phyloP scores from a whole-genome alignment of 345 rosid species.

The Trapa incisa region DNA sequence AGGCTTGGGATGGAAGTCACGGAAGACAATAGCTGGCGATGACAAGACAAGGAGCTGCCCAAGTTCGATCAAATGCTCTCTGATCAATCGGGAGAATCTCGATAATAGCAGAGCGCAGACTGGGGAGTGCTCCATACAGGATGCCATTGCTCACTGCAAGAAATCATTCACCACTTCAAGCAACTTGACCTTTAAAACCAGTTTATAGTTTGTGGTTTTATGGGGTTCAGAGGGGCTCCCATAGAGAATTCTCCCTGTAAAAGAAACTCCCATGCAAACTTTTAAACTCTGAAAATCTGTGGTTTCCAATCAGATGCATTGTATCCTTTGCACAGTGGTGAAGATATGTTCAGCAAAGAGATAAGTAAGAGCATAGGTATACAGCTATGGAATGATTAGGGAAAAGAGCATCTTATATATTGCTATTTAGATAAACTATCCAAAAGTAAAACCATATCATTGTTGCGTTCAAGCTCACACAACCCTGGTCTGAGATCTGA shows the following conservation, averaged over 20 bases:
- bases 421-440: not conserved
- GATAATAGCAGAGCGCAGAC: not conserved
- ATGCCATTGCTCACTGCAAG: slow-evolving; percentile 36
- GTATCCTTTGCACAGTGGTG: too few species aligned
- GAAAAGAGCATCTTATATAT: not conserved
- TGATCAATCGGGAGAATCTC: slow-evolving; percentile 10
- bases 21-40: not conserved
- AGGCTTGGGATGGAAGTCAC: not conserved
- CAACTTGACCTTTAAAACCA: slow-evolving; percentile 2
- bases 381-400: not conserved
- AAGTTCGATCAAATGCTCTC: slow-evolving; percentile 12
- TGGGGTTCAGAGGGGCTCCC: too few species aligned
- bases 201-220: not conserved
- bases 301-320: too few species aligned
- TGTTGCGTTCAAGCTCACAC: not conserved
- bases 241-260: too few species aligned
- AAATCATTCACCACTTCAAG: slow-evolving; percentile 15
- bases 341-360: not conserved
- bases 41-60: slow-evolving; percentile 7
- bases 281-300: too few species aligned
- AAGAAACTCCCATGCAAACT: too few species aligned
- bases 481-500: not conserved
- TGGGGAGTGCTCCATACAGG: slow-evolving; percentile 21
- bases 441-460: not conserved
- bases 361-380: not conserved